Base-by-base conservation (phyloP, 139 green algal genomes). In the Dunaliella primolecta region DNA sequence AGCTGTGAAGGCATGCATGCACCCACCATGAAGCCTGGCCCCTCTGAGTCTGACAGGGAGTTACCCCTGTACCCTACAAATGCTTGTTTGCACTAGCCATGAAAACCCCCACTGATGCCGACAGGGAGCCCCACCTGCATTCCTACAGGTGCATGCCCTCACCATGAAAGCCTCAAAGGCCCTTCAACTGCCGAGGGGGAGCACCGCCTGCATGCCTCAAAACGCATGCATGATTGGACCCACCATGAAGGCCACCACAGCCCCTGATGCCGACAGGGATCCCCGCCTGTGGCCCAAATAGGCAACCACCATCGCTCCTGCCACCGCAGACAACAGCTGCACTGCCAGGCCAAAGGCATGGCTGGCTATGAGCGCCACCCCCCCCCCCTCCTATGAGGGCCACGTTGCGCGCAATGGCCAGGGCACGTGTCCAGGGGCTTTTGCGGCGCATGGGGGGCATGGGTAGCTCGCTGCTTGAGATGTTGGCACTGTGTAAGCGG, bases 271-370 rank as follows among this genome's bases (percentile, higher is more conserved):
- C 31, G 75, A 79, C 35, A 93, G 84, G 11, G 81, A 70, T 55
- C 77, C 34, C 76, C 32, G 78, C 57, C 72, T 55, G 71, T 84
- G 84, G 2, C 86, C 87, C 78, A 84, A 90, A 20, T 23, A 75
- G 37, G 88, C 77, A 81, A 92, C 83, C 2, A 2, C 74, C 35
- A 85, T 24, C 3, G 85, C 86, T 27, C 84, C 86, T 1, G 85
- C 46, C 25, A 82, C 78, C 1, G 90, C 88, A 2, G 80, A 82
- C 0, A 64, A 35, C 91, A 85, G 91, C 83, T 94, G 89, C 76
- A 89, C 84, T 0, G 70, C 86, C 3, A 94, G 79, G 36, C 91
- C 91, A 85, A 92, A 92, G 0, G 89, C 91, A 71, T 94, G 89
- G 0, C 89, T 91, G 1, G 88, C 88, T 0, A 94, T 74, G 77